Conservation (phyloP, 805 yeast species). For the Yarrowia divulgata region DNA sequence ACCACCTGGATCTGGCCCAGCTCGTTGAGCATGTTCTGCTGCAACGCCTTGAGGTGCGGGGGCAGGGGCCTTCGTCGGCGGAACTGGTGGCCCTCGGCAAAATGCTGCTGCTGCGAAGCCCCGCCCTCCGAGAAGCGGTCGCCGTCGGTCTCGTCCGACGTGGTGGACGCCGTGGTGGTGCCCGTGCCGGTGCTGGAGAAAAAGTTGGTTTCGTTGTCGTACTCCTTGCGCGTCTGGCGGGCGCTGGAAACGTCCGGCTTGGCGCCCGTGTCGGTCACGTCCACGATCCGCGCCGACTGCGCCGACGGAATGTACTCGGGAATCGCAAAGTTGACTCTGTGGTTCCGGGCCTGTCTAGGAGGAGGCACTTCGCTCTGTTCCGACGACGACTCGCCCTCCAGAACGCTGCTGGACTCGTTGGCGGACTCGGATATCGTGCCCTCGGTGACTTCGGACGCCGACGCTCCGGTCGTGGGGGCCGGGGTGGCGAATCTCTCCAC, state of each 20-base stretch:
- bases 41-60: constrained; percentile 25
- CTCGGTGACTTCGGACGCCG: background rate
- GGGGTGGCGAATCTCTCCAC: background rate
- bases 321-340: background rate
- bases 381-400: background rate
- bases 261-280: constrained; percentile 21
- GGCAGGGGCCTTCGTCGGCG: constrained; percentile 25
- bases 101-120: background rate
- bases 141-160: constrained; percentile 6
- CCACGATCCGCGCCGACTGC: constrained; percentile 13
- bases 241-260: constrained; percentile 22
- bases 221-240: background rate
- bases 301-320: background rate
- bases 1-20: constrained; percentile 35
- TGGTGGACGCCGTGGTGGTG: constrained; percentile 3
- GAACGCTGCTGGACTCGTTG: background rate
- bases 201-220: background rate
- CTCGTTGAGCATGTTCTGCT: constrained; percentile 28
- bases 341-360: background rate
- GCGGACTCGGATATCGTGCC: background rate
- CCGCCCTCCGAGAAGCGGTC: background rate
- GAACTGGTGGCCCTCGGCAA: background rate
- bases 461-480: background rate
- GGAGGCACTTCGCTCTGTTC: background rate
- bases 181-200: constrained; percentile 12